These are phyloP conservation scores for Rhynchosporium secalis DNA, from an alignment of 2,329 filamentous ascomycete species.

Conservation along the genomic window DNA sequence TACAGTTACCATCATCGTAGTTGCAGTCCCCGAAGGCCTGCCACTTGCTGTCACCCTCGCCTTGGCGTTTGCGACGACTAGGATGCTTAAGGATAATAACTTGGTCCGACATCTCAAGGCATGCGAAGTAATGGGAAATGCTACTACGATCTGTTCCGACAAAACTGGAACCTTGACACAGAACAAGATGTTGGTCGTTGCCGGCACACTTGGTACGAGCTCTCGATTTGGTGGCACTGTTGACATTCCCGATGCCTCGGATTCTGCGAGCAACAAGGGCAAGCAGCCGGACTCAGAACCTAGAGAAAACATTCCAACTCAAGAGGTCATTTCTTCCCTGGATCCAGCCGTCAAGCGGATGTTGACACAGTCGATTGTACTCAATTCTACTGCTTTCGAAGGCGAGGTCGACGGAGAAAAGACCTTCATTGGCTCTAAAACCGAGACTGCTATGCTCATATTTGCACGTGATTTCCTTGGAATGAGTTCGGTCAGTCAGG, in stretches of 20 bases:
- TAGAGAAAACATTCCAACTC: conserved; percentile 34
- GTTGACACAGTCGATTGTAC: conserved; percentile 62
- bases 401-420: conserved; percentile 58
- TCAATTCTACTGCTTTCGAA: conserved; percentile 72
- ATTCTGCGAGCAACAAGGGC: conserved; percentile 31
- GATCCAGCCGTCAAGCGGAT: conserved; percentile 40
- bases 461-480: conserved; percentile 67
- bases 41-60: conserved; percentile 69
- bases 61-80: conserved; percentile 65
- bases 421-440: conserved; percentile 73
- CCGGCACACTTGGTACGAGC: conserved; percentile 64
- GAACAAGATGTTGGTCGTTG: conserved; percentile 76
- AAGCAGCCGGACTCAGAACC: conserved; percentile 30
- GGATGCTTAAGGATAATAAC: conserved; percentile 70
- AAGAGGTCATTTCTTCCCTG: conserved; percentile 38
- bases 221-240: conserved; percentile 51
- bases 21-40: conserved; percentile 67
- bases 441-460: conserved; percentile 71
- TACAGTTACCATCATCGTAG: conserved; percentile 65
- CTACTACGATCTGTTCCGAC: conserved; percentile 76
- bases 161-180: conserved; percentile 76
- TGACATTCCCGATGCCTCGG: conserved; percentile 34
- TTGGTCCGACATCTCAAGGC: conserved; percentile 66
- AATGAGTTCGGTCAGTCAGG: conserved; percentile 60
- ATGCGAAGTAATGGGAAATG: conserved; percentile 72